A percentile compares a stretch with the other conserved stretches of the same genome.
phyloP scores from a whole-genome alignment of 83 land plant genomes.

The Larix sibirica region DNA sequence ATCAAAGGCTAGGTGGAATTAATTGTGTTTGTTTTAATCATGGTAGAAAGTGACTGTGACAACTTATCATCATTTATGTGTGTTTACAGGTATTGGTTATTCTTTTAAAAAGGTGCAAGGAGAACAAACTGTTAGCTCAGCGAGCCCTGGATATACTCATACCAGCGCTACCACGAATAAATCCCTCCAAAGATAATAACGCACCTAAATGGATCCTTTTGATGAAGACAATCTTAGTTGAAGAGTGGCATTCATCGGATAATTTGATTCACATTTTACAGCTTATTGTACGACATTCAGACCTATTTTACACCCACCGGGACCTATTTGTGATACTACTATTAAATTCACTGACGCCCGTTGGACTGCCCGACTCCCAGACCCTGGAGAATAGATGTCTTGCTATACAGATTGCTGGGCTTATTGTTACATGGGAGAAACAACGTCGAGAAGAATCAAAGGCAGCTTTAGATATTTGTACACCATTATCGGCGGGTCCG shows the following conservation, averaged over 20 bases:
- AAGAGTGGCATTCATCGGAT: slow-evolving; percentile 97
- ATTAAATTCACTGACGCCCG: slow-evolving; percentile 96
- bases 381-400: slow-evolving; percentile 92
- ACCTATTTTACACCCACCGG: slow-evolving; percentile 90
- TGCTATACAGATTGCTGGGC: slow-evolving; percentile 98
- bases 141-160: slow-evolving; percentile 98
- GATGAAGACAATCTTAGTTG: slow-evolving; percentile 94
- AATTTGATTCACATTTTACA: slow-evolving; percentile 97
- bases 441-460: slow-evolving; percentile 90
- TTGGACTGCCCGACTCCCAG: slow-evolving; percentile 87
- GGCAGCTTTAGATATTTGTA: slow-evolving; percentile 36
- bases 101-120: slow-evolving; percentile 94
- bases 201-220: slow-evolving; percentile 99
- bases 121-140: slow-evolving; percentile 87
- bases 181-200: too few species aligned
- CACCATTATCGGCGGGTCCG: slow-evolving; percentile 66
- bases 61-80: background rate
- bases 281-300: slow-evolving; percentile 95
- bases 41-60: background rate
- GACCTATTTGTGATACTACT: slow-evolving; percentile 99
- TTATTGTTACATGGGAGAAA: slow-evolving; percentile 97
- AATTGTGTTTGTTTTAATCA: background rate
- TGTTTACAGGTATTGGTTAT: slow-evolving; percentile 86
- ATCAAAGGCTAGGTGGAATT: background rate
- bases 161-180: slow-evolving; percentile 94